phyloP scores from a whole-genome alignment of 805 yeast species.

The Yarrowia sp. region DNA sequence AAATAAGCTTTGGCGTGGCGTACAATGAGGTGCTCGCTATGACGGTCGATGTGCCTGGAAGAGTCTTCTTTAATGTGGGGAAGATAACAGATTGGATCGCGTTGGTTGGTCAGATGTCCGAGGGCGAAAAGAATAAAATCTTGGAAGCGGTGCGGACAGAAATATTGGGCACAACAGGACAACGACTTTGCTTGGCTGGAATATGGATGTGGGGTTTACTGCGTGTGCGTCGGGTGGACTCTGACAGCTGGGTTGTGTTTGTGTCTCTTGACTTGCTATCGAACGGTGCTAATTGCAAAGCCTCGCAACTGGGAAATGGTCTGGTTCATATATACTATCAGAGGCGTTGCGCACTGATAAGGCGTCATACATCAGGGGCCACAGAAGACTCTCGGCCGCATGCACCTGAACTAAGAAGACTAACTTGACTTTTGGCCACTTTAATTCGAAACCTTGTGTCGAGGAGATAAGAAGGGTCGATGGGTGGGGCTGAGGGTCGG shows the following conservation, averaged over 20 bases:
- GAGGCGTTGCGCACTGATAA: constrained; percentile 18
- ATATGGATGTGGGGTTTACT: neutral
- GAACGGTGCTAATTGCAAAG: neutral
- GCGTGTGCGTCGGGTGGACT: neutral
- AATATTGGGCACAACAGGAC: neutral
- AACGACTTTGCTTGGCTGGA: neutral
- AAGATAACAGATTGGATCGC: constrained; percentile 15
- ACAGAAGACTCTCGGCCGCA: constrained; percentile 24
- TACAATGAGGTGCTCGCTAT: constrained; percentile 8
- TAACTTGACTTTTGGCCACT: neutral
- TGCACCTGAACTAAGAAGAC: constrained; percentile 17
- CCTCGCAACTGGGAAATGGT: neutral
- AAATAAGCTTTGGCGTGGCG: constrained; percentile 18
- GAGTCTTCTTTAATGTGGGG: constrained; percentile 2
- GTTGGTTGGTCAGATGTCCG: constrained; percentile 1
- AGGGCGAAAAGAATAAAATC: neutral
- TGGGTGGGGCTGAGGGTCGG: neutral
- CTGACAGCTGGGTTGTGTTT: neutral
- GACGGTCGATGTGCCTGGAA: constrained; percentile 15
- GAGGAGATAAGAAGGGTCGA: constrained; percentile 20
- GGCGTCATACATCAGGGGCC: constrained; percentile 25
- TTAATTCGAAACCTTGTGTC: constrained; percentile 11
- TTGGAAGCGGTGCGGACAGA: neutral
- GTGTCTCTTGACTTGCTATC: neutral
- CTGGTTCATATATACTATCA: neutral